Base-by-base conservation (phyloP, 208 protist species). In the Vickermania spadyakhi region DNA sequence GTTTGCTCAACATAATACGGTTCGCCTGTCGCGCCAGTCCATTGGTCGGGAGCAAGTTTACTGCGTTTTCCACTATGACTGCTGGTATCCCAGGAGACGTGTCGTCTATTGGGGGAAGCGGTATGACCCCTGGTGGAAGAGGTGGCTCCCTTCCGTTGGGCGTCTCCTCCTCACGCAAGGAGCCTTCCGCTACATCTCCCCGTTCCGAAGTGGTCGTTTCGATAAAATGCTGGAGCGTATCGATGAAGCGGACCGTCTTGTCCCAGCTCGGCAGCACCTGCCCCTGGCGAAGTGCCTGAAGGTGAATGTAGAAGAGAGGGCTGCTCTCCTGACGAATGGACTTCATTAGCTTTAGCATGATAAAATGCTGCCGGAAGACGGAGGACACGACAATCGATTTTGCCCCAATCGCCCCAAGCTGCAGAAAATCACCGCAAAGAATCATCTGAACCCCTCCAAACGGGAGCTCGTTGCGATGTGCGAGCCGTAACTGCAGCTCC, bases 371-470 rank as follows among this genome's bases (percentile, higher is more conserved):
- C 3, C 85, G 78, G 60, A 96, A 96, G 7, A 93, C 11, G 0
- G 74, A 55, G 0, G 82, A 87, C 29, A 74, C 77, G 45, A 96
- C 68, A 25, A 96, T 68, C 1, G 79, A 68, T 29, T 75, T 28
- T 0, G 81, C 64, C 41, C 70, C 60, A 26, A 94, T 88, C 14
- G 84, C 86, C 26, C 81, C 82, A 14, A 97, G 75, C 68, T 97
- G 90, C 31, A 96, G 61, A 66, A 97, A 97, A 64, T 97, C 93
- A 0, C 93, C 93, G 53, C 85, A 91, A 11, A 95, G 55, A 55
- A 97, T 86, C n/a, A 97, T 63, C 67, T 96, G 93, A 22, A 96
- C 74, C 1, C 93, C 93, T 14, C 93, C 93, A 60, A 97, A 96
- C 26, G 91, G 81, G 22, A 89, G 65, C 53, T 89, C 70, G 25